Percentiles rank a stretch among this genome's conserved stretches.
These are phyloP conservation scores for Boletus tomentosulus DNA, from an alignment of 768 basidiomycete species.

Conservation along the genomic window DNA sequence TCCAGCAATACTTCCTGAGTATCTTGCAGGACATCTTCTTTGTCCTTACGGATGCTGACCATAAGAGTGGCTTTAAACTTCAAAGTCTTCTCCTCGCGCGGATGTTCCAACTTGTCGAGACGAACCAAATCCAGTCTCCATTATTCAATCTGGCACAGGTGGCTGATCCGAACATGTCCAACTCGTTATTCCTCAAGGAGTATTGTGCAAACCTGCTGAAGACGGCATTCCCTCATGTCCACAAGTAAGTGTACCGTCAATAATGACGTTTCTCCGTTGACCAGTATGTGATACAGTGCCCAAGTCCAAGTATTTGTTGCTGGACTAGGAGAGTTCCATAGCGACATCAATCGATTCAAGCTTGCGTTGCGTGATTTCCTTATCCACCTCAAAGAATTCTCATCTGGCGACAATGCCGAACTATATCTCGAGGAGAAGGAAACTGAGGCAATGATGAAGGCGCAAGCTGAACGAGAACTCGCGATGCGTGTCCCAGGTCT, in stretches of 20 bases:
- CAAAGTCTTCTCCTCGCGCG: conserved; percentile 90
- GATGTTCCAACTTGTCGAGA: conserved; percentile 90
- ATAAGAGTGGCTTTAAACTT: conserved; percentile 98
- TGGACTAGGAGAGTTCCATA: conserved; percentile 66
- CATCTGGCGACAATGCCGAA: conserved; percentile 85
- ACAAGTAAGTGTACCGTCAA: conserved; percentile 51
- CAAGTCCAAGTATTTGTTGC: conserved; percentile 70
- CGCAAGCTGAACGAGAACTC: conserved; percentile 78
- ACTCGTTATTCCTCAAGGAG: conserved; percentile 75
- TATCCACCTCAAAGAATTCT: conserved; percentile 96
- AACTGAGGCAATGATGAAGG: conserved; percentile 71
- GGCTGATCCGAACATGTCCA: conserved; percentile 66
- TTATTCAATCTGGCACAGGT: conserved; percentile 77
- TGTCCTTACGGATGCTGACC: conserved; percentile 95
- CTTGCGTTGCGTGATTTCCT: conserved; percentile 94
- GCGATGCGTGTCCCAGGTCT: conserved; percentile 97
- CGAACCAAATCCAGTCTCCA: conserved; percentile 72
- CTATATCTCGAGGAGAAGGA: conserved; percentile 94
- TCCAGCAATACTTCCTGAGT: conserved; percentile 92
- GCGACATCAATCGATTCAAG: conserved; percentile 88
- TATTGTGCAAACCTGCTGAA: conserved; percentile 85
- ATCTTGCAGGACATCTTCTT: conserved; percentile 96
- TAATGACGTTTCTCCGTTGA: conserved; percentile 8
- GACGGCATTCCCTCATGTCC: conserved; percentile 89
- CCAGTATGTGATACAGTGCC: conserved; percentile 38